phyloP scores from a whole-genome alignment of 106 monocot genomes.

The Dendrobium nobile region DNA sequence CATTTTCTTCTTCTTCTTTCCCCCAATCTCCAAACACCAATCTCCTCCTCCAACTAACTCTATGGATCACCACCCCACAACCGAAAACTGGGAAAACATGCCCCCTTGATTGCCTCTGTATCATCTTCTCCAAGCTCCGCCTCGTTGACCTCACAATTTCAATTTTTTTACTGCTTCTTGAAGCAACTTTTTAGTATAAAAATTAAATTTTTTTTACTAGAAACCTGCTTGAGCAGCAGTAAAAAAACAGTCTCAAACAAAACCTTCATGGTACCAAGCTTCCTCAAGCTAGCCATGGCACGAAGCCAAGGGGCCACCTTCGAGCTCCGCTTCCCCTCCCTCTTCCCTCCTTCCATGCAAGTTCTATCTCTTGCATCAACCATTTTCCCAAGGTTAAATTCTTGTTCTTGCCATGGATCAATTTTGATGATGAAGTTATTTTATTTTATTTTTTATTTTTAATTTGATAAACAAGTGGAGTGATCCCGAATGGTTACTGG shows the following conservation, averaged over 20 bases:
- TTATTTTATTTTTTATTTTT: not conserved
- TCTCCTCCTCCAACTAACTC: too few relatives aligned
- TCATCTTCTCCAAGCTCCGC: slow-evolving; percentile 30
- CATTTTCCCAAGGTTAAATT: slow-evolving; percentile 22
- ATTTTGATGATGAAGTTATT: slow-evolving; percentile 14
- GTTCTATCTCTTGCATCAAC: slow-evolving; percentile 3
- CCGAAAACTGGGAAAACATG: slow-evolving; percentile 30
- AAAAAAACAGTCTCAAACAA: too few relatives aligned
- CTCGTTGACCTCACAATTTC: slow-evolving; percentile 22
- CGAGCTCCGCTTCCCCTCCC: slow-evolving; percentile 22
- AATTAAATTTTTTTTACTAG: too few relatives aligned
- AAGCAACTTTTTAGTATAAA: too few relatives aligned
- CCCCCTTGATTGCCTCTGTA: slow-evolving; percentile 34
- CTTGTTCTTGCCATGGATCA: slow-evolving; percentile 19
- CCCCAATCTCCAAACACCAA: too few relatives aligned
- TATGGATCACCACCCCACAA: too few relatives aligned
- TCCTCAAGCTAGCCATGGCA: slow-evolving; percentile 22
- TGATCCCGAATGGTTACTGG: not conserved
- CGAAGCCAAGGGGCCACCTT: slow-evolving; percentile 4
- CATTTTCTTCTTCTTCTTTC: too few relatives aligned
- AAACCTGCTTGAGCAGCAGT: too few relatives aligned
- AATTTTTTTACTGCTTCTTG: too few relatives aligned
- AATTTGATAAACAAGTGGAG: slow-evolving; percentile 17
- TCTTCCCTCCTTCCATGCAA: slow-evolving; percentile 8
- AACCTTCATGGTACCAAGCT: not conserved